Base-by-base conservation (phyloP, 2,329 filamentous ascomycete genomes). In the Penicillium corylophilum region DNA sequence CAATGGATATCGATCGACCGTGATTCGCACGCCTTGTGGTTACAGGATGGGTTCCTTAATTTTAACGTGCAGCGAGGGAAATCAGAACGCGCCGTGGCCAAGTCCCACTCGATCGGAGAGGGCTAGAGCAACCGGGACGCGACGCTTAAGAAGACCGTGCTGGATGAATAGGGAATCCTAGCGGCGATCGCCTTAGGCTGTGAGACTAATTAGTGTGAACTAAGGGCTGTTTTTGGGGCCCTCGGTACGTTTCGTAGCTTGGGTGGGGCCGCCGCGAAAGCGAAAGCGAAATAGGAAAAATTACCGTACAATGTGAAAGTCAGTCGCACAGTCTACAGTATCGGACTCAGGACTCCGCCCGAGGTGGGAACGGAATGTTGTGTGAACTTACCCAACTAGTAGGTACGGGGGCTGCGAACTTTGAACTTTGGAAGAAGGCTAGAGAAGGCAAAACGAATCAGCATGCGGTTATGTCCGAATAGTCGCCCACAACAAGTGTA, bases 131-230 rank as follows among this genome's bases (percentile, higher is more conserved):
- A 20, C 35, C 16, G 35, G 16, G 35, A 16, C 16, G 16, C 35
- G 35, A 38, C 35, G 35, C 16, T 38, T 38, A 38, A 38, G 20
- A 13, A 18, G 18, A 20, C 16, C 35, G 35, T 36, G 16, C 5
- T 38, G 9, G 15, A 44, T 38, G 45, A 47, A 55, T 58, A 48
- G 57, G 59, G 62, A 62, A 68, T 64, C 64, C 62, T 68, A 63
- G 66, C 59, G 64, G 62, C 62, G 66, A 68, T 68, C 66, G 57
- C 48, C 49, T 46, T 57, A 56, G 15, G 31, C 15, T 18, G 18
- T 18, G 35, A 7, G 15, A 38, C 35, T 6, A n/a, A 39, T 48
- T 5, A 35, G 26, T 18, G 16, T 38, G 18, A 38, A 38, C 9
- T 20, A 20, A 20, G 16, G 9, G 16, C 20, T 38, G 35, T 38